Percentiles rank a stretch among this genome's conserved stretches.
phyloP scores from a whole-genome alignment of 495 filamentous ascomycete species.

The Annulohypoxylon bovei region DNA sequence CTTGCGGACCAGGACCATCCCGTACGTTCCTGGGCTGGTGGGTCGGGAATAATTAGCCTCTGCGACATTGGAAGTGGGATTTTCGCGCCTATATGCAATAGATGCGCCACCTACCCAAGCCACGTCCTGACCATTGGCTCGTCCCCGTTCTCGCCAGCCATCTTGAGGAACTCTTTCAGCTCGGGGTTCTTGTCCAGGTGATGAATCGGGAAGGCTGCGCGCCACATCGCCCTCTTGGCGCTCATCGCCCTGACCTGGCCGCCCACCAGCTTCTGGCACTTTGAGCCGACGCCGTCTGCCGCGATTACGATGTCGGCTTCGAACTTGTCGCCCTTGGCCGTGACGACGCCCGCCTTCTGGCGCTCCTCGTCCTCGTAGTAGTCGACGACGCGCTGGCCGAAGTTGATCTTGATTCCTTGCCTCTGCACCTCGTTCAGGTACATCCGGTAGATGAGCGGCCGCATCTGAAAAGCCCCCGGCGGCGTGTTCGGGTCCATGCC shows the following conservation, averaged over 20 bases:
- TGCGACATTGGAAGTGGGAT: conserved; percentile 6
- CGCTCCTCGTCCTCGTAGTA: conserved; percentile 59
- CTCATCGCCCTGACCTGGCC: conserved; percentile 61
- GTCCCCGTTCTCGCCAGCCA: conserved; percentile 49
- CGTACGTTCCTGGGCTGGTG: conserved; percentile 60
- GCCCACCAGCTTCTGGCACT: conserved; percentile 59
- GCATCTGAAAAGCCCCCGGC: conserved; percentile 56
- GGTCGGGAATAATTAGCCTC: conserved; percentile 10
- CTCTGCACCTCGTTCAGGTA: conserved; percentile 61
- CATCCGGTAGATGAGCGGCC: conserved; percentile 66
- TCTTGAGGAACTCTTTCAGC: conserved; percentile 56
- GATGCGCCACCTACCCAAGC: conserved; percentile 49
- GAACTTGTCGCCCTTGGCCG: conserved; percentile 59
- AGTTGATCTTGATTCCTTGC: conserved; percentile 63
- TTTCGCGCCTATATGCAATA: background rate
- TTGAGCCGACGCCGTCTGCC: conserved; percentile 67
- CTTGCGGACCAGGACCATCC: conserved; percentile 57
- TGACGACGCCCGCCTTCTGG: conserved; percentile 56
- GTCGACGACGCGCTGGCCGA: conserved; percentile 60
- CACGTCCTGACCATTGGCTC: conserved; percentile 55
- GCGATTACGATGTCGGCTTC: conserved; percentile 67
- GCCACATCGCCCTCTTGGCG: conserved; percentile 63
- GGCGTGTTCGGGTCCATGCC: conserved; percentile 51
- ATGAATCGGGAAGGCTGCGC: conserved; percentile 54
- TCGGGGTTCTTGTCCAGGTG: conserved; percentile 55